These are phyloP conservation scores for Teunomyces lycoperdinae DNA, from an alignment of 805 yeast species.

Conservation along the genomic window DNA sequence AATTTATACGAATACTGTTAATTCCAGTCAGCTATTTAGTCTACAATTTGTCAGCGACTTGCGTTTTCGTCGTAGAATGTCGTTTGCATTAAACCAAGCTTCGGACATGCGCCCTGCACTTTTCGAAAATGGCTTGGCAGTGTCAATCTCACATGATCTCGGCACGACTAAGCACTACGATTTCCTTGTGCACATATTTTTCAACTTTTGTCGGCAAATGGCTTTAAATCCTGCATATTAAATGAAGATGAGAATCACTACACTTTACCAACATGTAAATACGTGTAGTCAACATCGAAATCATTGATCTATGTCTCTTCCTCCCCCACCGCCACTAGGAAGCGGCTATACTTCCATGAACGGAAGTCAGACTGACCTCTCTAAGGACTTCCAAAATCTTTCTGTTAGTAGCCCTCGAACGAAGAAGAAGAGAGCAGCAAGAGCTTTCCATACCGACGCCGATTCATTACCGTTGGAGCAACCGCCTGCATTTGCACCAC, in stretches of 20 bases:
- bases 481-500: not conserved
- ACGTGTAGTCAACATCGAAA: not conserved
- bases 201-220: not conserved
- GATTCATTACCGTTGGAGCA: conserved; percentile 1
- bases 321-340: conserved; percentile 6
- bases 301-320: conserved; percentile 8
- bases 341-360: conserved; percentile 2
- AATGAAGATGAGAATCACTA: not conserved
- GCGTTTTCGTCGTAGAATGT: not conserved
- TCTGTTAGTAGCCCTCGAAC: conserved; percentile 7
- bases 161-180: not conserved
- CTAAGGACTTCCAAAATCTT: conserved; percentile 7
- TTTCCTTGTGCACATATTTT: too few relatives aligned
- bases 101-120: not conserved
- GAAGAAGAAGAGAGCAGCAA: conserved; percentile 28
- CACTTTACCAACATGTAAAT: not conserved
- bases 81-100: not conserved
- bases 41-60: not conserved
- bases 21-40: not conserved
- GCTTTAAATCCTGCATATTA: not conserved
- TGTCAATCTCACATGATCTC: not conserved
- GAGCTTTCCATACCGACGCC: conserved; percentile 31
- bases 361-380: conserved; percentile 6
- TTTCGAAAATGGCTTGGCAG: not conserved
- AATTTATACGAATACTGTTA: too few relatives aligned